Base-by-base conservation (phyloP, 1,139 yeast species). In the Candida gigantensis region DNA sequence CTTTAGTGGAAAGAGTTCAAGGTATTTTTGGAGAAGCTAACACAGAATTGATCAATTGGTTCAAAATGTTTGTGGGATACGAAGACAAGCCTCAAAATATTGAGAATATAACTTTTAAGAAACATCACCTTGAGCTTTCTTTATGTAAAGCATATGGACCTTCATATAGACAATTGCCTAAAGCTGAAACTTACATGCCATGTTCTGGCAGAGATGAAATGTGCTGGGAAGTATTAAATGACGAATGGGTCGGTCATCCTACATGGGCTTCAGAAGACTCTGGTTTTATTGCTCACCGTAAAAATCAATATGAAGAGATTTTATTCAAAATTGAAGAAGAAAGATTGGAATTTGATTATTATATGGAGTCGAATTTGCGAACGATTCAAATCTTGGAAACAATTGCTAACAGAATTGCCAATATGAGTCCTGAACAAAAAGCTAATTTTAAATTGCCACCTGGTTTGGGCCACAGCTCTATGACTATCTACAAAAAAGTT, bases 261-360 rank as follows among this genome's bases (percentile, higher is more conserved):
- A 95, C 96, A 5, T 94, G 98, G 98, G 98, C 97, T 1, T 90
- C 97, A 1, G 98, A 92, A 61, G 98, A 94, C 58, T 87, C 96
- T 16, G 98, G 98, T 0, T 92, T 90, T 55, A 90, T 92, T 57
- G 96, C 98, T 12, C 98, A 94, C 60, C 81, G 97, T 51, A 92
- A 94, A 62, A 92, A 94, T 57, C 98, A 92, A 63, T 92, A 90
- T 58, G 98, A 92, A 63, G 98, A 92, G 62, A 87, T 92, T 38
- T 68, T 94, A 43, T 90, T 89, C 67, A 84, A 95, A 57, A 89
- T 90, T 41, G 98, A 92, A 62, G 98, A 92, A 60, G 99, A 92
- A 62, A 81, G 99, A 53, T 95, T 89, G 51, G 98, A 92, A 58
- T 92, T 90, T 58, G 99, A 92, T 57, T 89, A 81, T 55, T 88